phyloP scores from a whole-genome alignment of 768 basidiomycete genomes.

The Mycena vitilis region DNA sequence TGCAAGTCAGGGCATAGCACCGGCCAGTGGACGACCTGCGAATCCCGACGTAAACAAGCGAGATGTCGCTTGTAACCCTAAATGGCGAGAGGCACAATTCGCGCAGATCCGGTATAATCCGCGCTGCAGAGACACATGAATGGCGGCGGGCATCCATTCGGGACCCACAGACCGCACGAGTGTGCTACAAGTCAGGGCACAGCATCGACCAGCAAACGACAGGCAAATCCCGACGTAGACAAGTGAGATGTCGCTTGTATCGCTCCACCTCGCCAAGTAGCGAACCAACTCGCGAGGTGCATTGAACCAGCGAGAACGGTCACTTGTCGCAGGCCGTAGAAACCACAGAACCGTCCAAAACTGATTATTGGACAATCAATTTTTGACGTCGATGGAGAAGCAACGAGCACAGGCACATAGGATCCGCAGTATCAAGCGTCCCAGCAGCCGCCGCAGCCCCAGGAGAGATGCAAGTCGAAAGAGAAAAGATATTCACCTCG shows the following conservation, averaged over 20 bases:
- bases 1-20: too few species aligned
- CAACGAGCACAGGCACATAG: not conserved
- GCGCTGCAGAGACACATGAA: too few species aligned
- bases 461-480: not conserved
- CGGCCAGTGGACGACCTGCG: not conserved
- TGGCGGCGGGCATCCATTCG: too few species aligned
- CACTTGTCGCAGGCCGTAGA: not conserved
- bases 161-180: too few species aligned
- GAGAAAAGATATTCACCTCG: slow-evolving; percentile 54
- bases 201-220: not conserved
- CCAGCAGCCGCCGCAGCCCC: not conserved
- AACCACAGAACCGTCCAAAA: not conserved
- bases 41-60: too few species aligned
- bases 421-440: slow-evolving; percentile 11
- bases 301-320: not conserved
- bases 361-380: slow-evolving; percentile 1
- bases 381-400: not conserved
- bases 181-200: too few species aligned
- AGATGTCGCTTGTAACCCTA: too few species aligned
- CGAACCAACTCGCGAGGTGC: slow-evolving; percentile 1
- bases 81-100: not conserved
- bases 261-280: not conserved
- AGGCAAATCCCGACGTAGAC: not conserved
- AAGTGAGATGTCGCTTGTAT: too few species aligned
- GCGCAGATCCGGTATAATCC: not conserved